Base-by-base conservation (phyloP, 1,284 basidiomycete species). In the Tylopilus sp. region DNA sequence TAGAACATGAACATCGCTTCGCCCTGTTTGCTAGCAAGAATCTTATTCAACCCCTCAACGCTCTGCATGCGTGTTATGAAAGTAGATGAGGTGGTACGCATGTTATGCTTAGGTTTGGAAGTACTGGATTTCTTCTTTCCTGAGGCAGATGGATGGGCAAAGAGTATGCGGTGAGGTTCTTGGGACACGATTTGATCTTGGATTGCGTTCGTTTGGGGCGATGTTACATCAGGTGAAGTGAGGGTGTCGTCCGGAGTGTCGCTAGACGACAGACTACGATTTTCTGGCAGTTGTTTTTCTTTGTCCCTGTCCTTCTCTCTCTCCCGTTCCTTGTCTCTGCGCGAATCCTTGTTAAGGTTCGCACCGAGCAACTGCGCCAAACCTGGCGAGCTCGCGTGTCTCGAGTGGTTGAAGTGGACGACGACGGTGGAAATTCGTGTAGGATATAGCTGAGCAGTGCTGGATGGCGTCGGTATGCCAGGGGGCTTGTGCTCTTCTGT, bases 11-110 rank as follows among this genome's bases (percentile, higher is more conserved):
- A 93, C 0, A 84, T 85, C 3, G 77, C 77, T 44, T 94, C 90
- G n/a, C 88, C 89, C 52, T 84, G 81, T 65, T 88, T 92, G 9
- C 83, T 78, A 57, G 85, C 80, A 33, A 95, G 74, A 15, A 77
- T 73, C 69, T 83, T 88, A 31, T 76, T 78, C 53, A 93, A 72
- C 42, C 88, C 88, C 59, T 94, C 91, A 43, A 81, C 75, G 49
- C 78, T 83, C 62, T 94, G 89, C 47, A 91, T 73, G 18, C 93
- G 80, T 2, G 88, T 88, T 59, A 96, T 88, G 68, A 96, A 95
- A 3, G 87, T 89, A 29, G 90, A 94, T 18, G 85, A 91, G 0
- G 90, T 91, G 1, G 89, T 91, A 49, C 87, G 80, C 62, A 95
- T 83, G 62, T 86, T 94, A 59, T 91, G 89, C 67, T 91, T 94